These are phyloP conservation scores for Asterella californica DNA, from an alignment of 225 moss, liverwort and hornwort species.

Conservation along the genomic window DNA sequence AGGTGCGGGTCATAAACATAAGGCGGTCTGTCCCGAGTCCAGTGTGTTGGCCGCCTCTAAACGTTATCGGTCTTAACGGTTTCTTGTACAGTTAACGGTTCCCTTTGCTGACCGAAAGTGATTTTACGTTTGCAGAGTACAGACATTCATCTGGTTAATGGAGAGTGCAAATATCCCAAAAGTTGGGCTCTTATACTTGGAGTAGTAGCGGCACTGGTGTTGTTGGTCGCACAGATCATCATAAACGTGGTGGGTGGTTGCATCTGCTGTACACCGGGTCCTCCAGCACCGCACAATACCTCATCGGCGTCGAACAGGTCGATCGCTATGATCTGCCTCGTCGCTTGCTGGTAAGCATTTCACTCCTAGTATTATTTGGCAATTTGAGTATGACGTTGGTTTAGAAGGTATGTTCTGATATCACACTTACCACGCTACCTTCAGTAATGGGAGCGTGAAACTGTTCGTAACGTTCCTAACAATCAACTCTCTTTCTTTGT, in stretches of 20 bases:
- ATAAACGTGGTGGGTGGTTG: conserved; percentile 37
- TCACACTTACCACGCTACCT: too few species aligned
- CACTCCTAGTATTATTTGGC: too few species aligned
- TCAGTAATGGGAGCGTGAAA: too few species aligned
- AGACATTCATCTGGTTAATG: not conserved
- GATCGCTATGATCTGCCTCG: conserved; percentile 41
- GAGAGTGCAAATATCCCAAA: conserved; percentile 28
- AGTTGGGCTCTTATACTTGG: conserved; percentile 36
- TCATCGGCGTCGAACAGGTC: conserved; percentile 35
- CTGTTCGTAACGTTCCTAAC: too few species aligned
- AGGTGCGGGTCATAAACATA: not conserved
- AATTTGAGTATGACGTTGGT: too few species aligned
- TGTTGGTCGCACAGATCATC: conserved; percentile 33
- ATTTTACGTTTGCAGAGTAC: conserved; percentile 17
- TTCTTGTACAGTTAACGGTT: not conserved
- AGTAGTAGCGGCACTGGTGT: conserved; percentile 33
- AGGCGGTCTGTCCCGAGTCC: not conserved
- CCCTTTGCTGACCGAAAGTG: not conserved
- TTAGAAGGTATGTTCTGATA: too few species aligned
- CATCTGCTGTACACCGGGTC: conserved; percentile 30
- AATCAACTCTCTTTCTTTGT: too few species aligned
- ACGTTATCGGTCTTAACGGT: too few species aligned
- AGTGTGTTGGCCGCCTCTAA: not conserved
- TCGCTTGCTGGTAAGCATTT: conserved; percentile 40
- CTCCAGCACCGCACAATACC: conserved; percentile 14